Conservation (phyloP, 768 basidiomycete genomes). For the Termitomyces heimii region DNA sequence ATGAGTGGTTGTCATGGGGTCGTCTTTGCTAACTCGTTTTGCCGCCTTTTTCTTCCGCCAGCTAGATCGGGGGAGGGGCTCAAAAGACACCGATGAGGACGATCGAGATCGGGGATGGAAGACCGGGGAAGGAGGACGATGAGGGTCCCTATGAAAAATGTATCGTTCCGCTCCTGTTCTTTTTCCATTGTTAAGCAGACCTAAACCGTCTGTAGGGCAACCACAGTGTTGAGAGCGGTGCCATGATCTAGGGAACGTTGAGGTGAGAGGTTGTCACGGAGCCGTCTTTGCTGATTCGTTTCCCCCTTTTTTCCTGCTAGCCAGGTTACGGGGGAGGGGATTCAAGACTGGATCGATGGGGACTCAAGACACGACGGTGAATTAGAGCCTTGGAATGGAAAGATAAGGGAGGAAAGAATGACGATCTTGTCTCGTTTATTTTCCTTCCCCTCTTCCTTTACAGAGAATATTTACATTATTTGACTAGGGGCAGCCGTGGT, state of each 20-base stretch:
- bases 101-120: background rate
- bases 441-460: background rate
- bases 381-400: background rate
- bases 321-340: background rate
- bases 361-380: background rate
- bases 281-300: constrained; percentile 1
- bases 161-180: background rate
- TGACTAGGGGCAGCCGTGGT: constrained; percentile 1
- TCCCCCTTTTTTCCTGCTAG: background rate
- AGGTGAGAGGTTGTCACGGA: background rate
- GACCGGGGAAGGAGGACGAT: no score
- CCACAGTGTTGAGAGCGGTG: constrained; percentile 2
- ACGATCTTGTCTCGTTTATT: background rate
- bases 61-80: background rate
- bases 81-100: background rate
- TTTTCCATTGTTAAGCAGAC: background rate
- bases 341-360: background rate
- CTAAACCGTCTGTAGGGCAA: background rate
- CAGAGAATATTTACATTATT: background rate
- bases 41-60: background rate
- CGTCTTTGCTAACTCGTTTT: background rate
- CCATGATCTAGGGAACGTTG: background rate
- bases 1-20: background rate
- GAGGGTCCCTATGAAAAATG: background rate
- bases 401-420: background rate